phyloP scores from a whole-genome alignment of 2,329 filamentous ascomycete species.

The Fonsecaea monophora region DNA sequence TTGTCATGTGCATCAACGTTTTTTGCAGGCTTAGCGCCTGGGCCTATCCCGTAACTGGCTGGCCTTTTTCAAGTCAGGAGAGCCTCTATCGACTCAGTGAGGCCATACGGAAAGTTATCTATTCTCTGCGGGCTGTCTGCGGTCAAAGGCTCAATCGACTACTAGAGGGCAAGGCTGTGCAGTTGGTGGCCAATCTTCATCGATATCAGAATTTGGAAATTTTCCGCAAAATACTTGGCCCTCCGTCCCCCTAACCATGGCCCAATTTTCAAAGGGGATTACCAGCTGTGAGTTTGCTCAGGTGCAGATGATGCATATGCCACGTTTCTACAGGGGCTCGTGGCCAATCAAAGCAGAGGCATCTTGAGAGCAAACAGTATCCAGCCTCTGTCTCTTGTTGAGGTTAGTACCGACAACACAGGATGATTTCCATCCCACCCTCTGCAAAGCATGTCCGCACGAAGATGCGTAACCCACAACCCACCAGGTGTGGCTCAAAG shows the following conservation, averaged over 20 bases:
- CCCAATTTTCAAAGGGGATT: neutral
- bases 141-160: neutral
- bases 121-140: neutral
- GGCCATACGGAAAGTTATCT: neutral
- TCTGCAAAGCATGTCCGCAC: constrained; percentile 19
- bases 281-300: constrained; percentile 31
- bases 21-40: constrained; percentile 21
- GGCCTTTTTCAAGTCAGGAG: neutral
- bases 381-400: constrained; percentile 20
- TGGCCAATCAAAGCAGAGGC: constrained; percentile 25
- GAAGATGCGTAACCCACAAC: constrained; percentile 25
- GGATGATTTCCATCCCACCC: constrained; percentile 18
- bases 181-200: constrained; percentile 3
- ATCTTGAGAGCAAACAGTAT: constrained; percentile 32
- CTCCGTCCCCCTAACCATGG: neutral
- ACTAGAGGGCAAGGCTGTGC: neutral
- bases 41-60: constrained; percentile 18
- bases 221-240: neutral
- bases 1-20: constrained; percentile 30
- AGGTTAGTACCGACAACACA: constrained; percentile 7
- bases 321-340: constrained; percentile 27
- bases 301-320: constrained; percentile 21
- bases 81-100: neutral
- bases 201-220: constrained; percentile 19
- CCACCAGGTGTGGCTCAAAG: constrained; percentile 19